Evolutionary conservation across 768 basidiomycete species (phyloP).

Genomic region (Pleurotus ostreatus): DNA sequence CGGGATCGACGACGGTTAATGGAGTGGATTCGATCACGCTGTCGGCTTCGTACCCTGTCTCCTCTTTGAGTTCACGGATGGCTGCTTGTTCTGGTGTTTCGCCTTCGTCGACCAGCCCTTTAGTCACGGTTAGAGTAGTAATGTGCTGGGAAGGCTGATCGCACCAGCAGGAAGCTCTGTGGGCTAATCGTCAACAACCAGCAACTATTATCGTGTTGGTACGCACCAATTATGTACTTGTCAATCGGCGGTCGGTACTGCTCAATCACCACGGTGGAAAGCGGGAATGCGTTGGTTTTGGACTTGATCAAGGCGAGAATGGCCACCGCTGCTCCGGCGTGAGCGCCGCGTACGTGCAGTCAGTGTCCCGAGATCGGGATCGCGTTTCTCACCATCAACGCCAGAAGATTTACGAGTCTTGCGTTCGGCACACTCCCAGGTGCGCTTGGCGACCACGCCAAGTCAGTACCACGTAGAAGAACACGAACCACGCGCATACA

Average conservation of each 20-base stretch:
- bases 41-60: conserved; percentile 71
- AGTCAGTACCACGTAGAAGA: no score
- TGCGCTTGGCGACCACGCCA: conserved; percentile 38
- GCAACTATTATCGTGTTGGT: neutral
- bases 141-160: neutral
- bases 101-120: conserved; percentile 80
- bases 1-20: conserved; percentile 66
- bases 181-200: neutral
- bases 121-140: neutral
- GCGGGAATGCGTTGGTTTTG: conserved; percentile 63
- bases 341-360: neutral
- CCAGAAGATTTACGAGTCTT: conserved; percentile 74
- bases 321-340: conserved; percentile 60
- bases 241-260: conserved; percentile 90
- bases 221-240: conserved; percentile 66
- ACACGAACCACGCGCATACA: conserved; percentile 2
- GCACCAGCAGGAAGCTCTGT: conserved; percentile 55
- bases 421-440: conserved; percentile 90
- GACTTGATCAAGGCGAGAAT: conserved; percentile 80
- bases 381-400: conserved; percentile 62
- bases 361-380: neutral
- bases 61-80: conserved; percentile 86
- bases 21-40: conserved; percentile 61
- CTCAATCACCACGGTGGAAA: conserved; percentile 82
- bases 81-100: conserved; percentile 82